Conservation (phyloP, 495 filamentous ascomycete species). For the Penicillium canariense region DNA sequence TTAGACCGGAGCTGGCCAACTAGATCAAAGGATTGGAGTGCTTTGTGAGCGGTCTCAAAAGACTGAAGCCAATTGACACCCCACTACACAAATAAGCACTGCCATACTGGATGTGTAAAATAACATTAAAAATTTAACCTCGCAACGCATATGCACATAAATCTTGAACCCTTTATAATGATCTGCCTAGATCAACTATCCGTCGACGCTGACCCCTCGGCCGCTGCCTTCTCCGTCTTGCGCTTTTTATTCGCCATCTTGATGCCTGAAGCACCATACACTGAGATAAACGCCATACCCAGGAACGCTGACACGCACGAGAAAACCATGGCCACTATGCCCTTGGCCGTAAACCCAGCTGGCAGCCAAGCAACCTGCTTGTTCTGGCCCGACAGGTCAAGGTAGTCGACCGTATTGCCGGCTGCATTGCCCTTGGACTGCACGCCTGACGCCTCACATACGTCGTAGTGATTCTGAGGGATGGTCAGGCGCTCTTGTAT, state of each 20-base stretch:
- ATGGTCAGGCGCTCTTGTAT: conserved; percentile 61
- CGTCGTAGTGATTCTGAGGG: conserved; percentile 59
- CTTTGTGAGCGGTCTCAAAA: no score
- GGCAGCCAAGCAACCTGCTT: conserved; percentile 56
- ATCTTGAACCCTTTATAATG: no score
- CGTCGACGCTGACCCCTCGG: background rate
- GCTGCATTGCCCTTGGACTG: conserved; percentile 70
- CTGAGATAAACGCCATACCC: conserved; percentile 65
- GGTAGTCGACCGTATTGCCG: conserved; percentile 59
- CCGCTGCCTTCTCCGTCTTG: background rate
- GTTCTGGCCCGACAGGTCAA: conserved; percentile 65
- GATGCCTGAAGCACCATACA: conserved; percentile 54
- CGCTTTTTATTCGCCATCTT: conserved; percentile 6
- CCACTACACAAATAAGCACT: background rate
- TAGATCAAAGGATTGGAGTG: no score
- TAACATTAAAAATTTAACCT: background rate
- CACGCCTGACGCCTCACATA: conserved; percentile 49
- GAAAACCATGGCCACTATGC: conserved; percentile 72
- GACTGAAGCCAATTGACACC: background rate
- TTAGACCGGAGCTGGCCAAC: no score
- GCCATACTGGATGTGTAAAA: background rate
- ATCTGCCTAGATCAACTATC: conserved; percentile 9
- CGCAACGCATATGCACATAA: background rate
- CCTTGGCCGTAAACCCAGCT: conserved; percentile 66
- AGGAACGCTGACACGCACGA: conserved; percentile 67